Conservation (phyloP, 805 yeast species). For the Jamesozyma jinghongensis region DNA sequence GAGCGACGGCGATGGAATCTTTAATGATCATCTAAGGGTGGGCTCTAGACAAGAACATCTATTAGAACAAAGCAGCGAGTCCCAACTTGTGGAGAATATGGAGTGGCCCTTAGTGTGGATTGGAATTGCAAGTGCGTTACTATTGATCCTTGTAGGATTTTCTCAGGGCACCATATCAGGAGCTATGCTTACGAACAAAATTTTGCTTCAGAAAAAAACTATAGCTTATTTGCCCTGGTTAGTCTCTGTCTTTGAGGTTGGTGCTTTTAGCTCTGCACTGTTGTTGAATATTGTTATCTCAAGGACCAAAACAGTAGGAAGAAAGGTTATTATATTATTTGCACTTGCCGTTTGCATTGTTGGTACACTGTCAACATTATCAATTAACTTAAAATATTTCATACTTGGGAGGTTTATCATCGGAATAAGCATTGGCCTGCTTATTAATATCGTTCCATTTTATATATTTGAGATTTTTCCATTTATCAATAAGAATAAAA, state of each 20-base stretch:
- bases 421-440: slow-evolving; percentile 81
- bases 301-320: background rate
- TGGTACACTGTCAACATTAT: background rate
- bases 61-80: background rate
- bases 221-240: background rate
- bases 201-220: background rate
- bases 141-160: background rate
- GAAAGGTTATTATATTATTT: background rate
- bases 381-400: background rate
- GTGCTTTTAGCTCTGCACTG: background rate
- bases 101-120: background rate
- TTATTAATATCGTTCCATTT: slow-evolving; percentile 77
- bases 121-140: background rate
- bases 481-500: slow-evolving; percentile 63
- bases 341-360: background rate
- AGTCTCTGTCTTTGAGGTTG: background rate
- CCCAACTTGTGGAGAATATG: too few relatives aligned
- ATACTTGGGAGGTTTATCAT: slow-evolving; percentile 66
- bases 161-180: background rate
- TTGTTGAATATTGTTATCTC: background rate
- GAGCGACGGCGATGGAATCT: background rate
- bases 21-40: background rate
- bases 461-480: slow-evolving; percentile 88
- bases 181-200: background rate
- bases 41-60: background rate